Base-by-base conservation (phyloP, 1,139 yeast species). In the Hyphopichia fennica region DNA sequence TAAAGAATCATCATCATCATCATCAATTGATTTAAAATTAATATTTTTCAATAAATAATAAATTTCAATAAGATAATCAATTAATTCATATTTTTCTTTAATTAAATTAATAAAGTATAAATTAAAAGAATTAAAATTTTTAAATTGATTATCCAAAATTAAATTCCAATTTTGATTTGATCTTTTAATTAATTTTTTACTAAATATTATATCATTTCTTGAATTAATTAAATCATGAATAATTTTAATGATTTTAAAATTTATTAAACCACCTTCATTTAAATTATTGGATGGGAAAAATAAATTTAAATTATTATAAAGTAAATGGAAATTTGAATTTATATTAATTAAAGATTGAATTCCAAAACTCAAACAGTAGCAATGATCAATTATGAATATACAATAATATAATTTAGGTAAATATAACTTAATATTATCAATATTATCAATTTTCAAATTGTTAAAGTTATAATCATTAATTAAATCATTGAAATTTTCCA, bases 341-440 rank as follows among this genome's bases (percentile, higher is more conserved):
- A n/a, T n/a, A n/a, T 52, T 48, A 9, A 65, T 43, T 20, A 48
- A 43, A 27, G 74, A 71, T 35, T 82, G 85, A 1, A 72, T 66
- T 1, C 89, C 90, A 62, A 75, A 82, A 36, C 79, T 71, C 30
- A 84, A 60, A 19, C 83, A 62, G 49, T 79, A 81, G 29, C 82
- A 55, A 20, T 77, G 68, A 56, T 84, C 89, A 40, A 85, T 68
- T 0, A 81, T 57, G 15, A 69, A 63, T 29, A 82, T 52, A 30
- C 74, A 67, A 38, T 74, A 69, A 53, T 77, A 78, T 19, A 82
- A 62, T 48, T 80, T 72, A 11, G 81, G 77, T 42, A 78, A 64
- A 37, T 72, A 64, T 11, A 75, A 48, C 38, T 68, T 63, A 41
- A 69, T 63, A 42, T 67, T 65, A 47, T 74, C 79, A 41, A 52